Evolutionary conservation across 176 grass and related monocot genomes (phyloP).

Genomic region (Poa pratensis): DNA sequence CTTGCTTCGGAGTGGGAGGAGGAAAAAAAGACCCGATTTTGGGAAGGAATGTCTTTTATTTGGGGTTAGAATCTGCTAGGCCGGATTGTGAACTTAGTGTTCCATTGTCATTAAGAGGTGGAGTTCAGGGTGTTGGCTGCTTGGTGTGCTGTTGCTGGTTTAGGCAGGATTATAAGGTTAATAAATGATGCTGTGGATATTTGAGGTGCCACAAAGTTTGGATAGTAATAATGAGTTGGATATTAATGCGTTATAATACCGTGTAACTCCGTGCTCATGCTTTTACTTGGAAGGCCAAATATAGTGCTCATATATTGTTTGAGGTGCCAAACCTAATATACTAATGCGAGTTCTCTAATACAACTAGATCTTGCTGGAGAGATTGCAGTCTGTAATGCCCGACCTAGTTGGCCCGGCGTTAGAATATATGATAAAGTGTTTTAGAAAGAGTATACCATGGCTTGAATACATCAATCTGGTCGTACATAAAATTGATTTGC

Average conservation of each 20-base stretch:
- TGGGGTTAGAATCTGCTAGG: neutral
- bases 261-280: neutral
- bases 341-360: neutral
- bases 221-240: constrained; percentile 21
- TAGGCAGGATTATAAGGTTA: constrained; percentile 23
- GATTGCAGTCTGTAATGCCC: constrained; percentile 13
- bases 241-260: neutral
- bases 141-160: neutral
- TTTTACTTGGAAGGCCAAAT: constrained; percentile 28
- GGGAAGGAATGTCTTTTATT: neutral
- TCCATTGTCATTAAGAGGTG: neutral
- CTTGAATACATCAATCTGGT: neutral
- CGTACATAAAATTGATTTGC: neutral
- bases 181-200: neutral
- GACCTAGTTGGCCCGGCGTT: neutral
- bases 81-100: neutral
- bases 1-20: constrained; percentile 4
- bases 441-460: neutral
- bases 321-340: constrained; percentile 25
- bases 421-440: neutral
- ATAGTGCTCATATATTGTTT: constrained; percentile 15
- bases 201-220: neutral
- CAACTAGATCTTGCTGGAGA: neutral
- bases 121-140: neutral
- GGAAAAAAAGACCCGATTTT: neutral